These are phyloP conservation scores for Fusarium haematococcum DNA, from an alignment of 2,329 filamentous ascomycete genomes.

Conservation along the genomic window DNA sequence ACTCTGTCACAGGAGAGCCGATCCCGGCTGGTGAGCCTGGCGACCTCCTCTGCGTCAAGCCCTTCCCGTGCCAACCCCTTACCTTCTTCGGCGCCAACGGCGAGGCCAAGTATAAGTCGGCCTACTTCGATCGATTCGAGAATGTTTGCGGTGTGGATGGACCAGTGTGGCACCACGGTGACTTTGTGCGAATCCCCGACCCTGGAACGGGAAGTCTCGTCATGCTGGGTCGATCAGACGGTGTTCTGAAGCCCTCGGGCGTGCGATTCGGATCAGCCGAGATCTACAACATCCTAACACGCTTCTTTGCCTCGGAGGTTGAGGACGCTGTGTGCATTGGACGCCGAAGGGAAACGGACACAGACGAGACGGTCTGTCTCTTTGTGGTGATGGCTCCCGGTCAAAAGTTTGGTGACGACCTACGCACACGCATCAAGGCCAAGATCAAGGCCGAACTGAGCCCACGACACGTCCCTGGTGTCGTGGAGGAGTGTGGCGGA, in stretches of 20 bases:
- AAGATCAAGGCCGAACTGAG: conserved; percentile 83
- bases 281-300: conserved; percentile 93
- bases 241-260: conserved; percentile 90
- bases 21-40: conserved; percentile 76
- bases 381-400: conserved; percentile 83
- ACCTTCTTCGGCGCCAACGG: conserved; percentile 81
- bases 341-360: conserved; percentile 75
- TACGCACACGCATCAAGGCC: conserved; percentile 73
- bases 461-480: conserved; percentile 86
- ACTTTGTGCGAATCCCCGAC: conserved; percentile 80
- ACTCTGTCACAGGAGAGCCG: conserved; percentile 66
- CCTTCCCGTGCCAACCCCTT: conserved; percentile 92
- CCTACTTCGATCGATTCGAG: conserved; percentile 89
- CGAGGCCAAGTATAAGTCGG: conserved; percentile 80
- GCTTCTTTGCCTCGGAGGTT: conserved; percentile 81
- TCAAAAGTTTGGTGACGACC: conserved; percentile 65
- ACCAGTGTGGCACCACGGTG: conserved; percentile 90
- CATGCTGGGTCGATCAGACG: conserved; percentile 94
- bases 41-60: conserved; percentile 86
- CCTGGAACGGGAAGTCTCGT: conserved; percentile 79
- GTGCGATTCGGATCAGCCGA: conserved; percentile 94
- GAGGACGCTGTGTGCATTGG: conserved; percentile 92
- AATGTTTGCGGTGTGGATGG: conserved; percentile 52
- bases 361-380: conserved; percentile 87
- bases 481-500: conserved; percentile 81